These are phyloP conservation scores for Kalmusia sp. DNA, from an alignment of 2,329 filamentous ascomycete genomes.

Conservation along the genomic window DNA sequence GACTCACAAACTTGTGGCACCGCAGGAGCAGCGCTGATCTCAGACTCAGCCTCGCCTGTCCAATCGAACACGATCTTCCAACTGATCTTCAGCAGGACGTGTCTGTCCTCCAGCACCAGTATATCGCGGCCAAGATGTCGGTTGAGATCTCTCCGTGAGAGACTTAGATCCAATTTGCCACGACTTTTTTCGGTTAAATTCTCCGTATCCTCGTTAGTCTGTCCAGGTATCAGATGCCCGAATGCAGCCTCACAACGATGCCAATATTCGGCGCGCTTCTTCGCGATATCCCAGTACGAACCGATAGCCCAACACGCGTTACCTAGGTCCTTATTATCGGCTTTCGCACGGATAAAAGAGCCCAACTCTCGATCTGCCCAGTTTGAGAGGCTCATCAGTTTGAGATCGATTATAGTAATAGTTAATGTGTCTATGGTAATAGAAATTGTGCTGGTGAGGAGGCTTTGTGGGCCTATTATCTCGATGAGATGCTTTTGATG, in stretches of 20 bases:
- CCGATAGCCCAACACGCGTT: constrained; percentile 71
- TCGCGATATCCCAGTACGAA: constrained; percentile 70
- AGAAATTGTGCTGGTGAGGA: constrained; percentile 66
- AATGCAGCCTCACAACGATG: constrained; percentile 60
- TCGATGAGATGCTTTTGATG: constrained; percentile 60
- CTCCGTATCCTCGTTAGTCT: constrained; percentile 21
- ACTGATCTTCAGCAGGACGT: constrained; percentile 60
- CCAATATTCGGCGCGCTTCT: constrained; percentile 70
- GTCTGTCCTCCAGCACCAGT: constrained; percentile 39
- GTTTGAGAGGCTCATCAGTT: constrained; percentile 63
- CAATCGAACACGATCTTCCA: constrained; percentile 75
- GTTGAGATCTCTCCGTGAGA: constrained; percentile 57
- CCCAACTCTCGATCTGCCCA: constrained; percentile 66
- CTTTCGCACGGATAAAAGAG: constrained; percentile 55
- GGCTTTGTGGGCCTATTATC: constrained; percentile 56
- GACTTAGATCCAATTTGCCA: constrained; percentile 15
- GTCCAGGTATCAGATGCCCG: constrained; percentile 30
- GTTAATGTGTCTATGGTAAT: constrained; percentile 57
- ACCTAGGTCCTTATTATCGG: constrained; percentile 60
- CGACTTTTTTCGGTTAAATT: constrained; percentile 23
- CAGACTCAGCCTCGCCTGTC: constrained; percentile 73
- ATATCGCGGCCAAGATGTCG: constrained; percentile 48
- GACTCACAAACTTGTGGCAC: constrained; percentile 69
- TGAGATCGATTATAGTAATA: constrained; percentile 61
- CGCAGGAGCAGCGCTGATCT: constrained; percentile 61